A percentile compares a stretch with the other conserved stretches of the same genome.
Conservation (phyloP, 2,329 filamentous ascomycete species). For the Colletotrichum sp. region DNA sequence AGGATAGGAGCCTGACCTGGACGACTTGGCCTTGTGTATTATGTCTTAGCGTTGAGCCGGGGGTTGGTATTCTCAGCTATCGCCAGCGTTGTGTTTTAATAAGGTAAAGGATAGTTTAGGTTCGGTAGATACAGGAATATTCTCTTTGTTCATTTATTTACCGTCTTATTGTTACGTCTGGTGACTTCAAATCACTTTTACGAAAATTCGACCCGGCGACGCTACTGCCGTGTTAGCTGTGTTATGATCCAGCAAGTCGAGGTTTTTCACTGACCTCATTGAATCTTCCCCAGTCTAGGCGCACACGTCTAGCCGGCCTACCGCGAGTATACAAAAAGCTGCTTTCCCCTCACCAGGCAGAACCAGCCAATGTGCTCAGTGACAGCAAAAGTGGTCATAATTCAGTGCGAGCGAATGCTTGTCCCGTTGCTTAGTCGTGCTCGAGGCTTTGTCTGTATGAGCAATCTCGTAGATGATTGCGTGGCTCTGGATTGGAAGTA, state of each 20-base stretch:
- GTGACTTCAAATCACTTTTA: fast-evolving
- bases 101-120: neutral
- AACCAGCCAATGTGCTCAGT: neutral
- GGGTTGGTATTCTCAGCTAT: neutral
- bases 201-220: fast-evolving
- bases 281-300: neutral
- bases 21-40: neutral
- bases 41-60: neutral
- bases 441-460: neutral
- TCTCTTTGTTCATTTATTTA: neutral
- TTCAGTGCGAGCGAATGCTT: neutral
- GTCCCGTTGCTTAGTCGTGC: neutral
- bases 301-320: neutral
- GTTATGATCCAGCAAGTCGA: neutral
- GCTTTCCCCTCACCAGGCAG: neutral
- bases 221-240: neutral
- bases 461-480: neutral
- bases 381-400: too few relatives aligned
- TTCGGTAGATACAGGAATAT: neutral
- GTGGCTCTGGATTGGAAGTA: neutral
- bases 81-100: neutral
- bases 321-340: neutral
- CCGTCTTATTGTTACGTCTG: neutral
- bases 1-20: neutral
- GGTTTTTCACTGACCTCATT: too few relatives aligned